Conservation (phyloP, 2,329 filamentous ascomycete species). For the Hypoxylon sp. region DNA sequence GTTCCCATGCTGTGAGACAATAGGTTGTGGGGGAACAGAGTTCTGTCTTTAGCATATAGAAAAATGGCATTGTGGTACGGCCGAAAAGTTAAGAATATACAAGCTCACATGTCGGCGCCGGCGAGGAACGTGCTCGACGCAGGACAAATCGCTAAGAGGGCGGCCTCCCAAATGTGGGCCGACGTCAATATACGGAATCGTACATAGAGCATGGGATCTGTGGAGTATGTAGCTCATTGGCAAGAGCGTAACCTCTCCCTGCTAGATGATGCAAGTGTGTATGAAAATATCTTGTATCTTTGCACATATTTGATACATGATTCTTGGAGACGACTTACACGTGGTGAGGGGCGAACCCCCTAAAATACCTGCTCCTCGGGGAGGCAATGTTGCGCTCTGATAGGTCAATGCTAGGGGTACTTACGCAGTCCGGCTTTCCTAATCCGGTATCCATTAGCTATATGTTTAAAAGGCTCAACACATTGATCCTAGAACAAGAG, state of each 20-base stretch:
- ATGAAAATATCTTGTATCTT: slow-evolving; percentile 12
- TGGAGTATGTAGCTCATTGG: slow-evolving; percentile 16
- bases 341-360: neutral
- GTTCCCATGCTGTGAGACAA: slow-evolving; percentile 10
- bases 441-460: slow-evolving; percentile 32
- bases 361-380: neutral
- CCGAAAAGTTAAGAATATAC: slow-evolving; percentile 22
- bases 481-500: neutral
- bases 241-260: slow-evolving; percentile 1
- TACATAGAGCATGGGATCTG: slow-evolving; percentile 5
- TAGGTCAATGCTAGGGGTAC: neutral
- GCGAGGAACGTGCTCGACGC: slow-evolving; percentile 17
- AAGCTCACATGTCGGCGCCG: slow-evolving; percentile 1
- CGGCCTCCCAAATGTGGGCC: slow-evolving; percentile 33
- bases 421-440: slow-evolving; percentile 35
- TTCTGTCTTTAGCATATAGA: slow-evolving; percentile 21
- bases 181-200: slow-evolving; percentile 13
- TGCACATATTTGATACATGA: slow-evolving; percentile 12
- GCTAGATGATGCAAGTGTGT: slow-evolving; percentile 2
- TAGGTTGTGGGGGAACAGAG: slow-evolving; percentile 21
- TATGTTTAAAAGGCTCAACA: neutral
- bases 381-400: neutral
- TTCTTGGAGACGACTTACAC: neutral
- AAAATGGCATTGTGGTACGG: slow-evolving; percentile 15
- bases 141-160: slow-evolving; percentile 9